These are phyloP conservation scores for Ilyonectria sp. DNA, from an alignment of 2,329 filamentous ascomycete genomes.

Conservation along the genomic window DNA sequence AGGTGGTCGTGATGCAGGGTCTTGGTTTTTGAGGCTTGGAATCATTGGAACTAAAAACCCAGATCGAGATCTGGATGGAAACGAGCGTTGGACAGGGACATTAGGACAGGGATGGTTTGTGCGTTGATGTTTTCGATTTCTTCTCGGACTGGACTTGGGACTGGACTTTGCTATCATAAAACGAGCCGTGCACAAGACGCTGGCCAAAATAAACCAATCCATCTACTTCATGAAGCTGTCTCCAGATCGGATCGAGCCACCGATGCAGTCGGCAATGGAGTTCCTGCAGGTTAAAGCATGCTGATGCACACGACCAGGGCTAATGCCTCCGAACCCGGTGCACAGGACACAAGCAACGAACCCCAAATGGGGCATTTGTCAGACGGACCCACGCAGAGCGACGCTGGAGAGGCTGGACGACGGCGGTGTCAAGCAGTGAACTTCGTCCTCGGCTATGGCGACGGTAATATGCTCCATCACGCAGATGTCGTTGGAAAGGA, in stretches of 20 bases:
- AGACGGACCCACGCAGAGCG: constrained; percentile 26
- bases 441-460: constrained; percentile 40
- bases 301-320: background rate
- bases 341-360: constrained; percentile 30
- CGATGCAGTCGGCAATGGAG: constrained; percentile 7
- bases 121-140: background rate
- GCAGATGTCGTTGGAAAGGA: constrained; percentile 55
- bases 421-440: background rate
- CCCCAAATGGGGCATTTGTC: constrained; percentile 45
- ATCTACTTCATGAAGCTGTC: background rate
- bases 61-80: background rate
- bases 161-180: background rate
- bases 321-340: background rate
- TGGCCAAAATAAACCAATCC: background rate
- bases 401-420: background rate
- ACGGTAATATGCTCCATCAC: constrained; percentile 21
- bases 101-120: background rate
- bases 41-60: background rate
- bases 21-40: background rate
- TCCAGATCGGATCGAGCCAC: constrained; percentile 1
- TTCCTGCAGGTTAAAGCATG: constrained; percentile 1
- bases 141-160: background rate
- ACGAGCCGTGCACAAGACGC: background rate
- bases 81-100: background rate
- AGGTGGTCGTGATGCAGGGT: background rate